phyloP scores from a whole-genome alignment of 352 stramenopile species.

The Lagenidium giganteum region DNA sequence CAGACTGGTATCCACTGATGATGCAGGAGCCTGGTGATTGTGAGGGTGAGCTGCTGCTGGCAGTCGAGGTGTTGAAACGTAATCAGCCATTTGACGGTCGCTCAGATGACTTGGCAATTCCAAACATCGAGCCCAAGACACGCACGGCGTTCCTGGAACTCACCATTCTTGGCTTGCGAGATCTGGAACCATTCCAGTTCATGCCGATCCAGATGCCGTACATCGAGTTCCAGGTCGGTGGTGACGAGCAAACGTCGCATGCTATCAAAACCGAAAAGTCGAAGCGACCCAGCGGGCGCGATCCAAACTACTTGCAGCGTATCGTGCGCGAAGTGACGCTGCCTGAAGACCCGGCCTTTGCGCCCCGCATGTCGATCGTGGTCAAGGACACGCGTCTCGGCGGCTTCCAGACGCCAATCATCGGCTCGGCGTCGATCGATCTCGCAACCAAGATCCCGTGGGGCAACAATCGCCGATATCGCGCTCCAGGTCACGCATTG shows the following conservation, averaged over 20 bases:
- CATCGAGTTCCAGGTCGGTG: conserved; percentile 79
- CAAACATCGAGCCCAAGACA: conserved; percentile 42
- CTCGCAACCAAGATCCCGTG: conserved; percentile 73
- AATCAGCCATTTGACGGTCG: conserved; percentile 55
- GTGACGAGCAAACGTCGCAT: conserved; percentile 57
- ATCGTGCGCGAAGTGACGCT: conserved; percentile 80
- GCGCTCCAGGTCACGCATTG: conserved; percentile 55
- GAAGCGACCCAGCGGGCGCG: conserved; percentile 56
- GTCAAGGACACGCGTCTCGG: conserved; percentile 82
- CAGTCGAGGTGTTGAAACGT: conserved; percentile 51
- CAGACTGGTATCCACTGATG: conserved; percentile 62
- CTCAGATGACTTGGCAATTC: conserved; percentile 31
- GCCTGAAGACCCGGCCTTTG: conserved; percentile 78
- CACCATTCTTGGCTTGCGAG: conserved; percentile 72
- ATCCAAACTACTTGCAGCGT: conserved; percentile 85
- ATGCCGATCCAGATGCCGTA: conserved; percentile 79
- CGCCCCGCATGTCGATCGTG: conserved; percentile 78
- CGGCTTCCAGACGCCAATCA: conserved; percentile 67
- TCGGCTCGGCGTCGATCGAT: conserved; percentile 74
- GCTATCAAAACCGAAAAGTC: conserved; percentile 84
- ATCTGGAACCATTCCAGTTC: conserved; percentile 83
- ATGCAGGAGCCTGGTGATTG: conserved; percentile 61
- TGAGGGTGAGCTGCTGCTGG: conserved; percentile 69
- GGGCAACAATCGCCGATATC: conserved; percentile 60
- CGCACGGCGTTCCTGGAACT: conserved; percentile 77